phyloP scores from a whole-genome alignment of 2,329 filamentous ascomycete genomes.

The Botryotinia calthae region DNA sequence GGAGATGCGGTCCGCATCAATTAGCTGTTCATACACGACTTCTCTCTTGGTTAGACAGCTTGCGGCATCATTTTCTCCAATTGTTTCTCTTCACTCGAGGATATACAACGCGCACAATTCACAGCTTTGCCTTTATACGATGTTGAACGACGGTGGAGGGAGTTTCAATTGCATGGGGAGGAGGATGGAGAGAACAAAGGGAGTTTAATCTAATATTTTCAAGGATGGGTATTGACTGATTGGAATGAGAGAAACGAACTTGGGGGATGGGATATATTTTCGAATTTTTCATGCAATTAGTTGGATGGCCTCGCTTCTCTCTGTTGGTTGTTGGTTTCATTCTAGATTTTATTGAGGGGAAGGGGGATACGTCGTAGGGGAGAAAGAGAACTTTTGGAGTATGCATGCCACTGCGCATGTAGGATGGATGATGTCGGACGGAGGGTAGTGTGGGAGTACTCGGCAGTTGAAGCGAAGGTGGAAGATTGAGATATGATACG shows the following conservation, averaged over 20 bases:
- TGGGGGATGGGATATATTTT: neutral
- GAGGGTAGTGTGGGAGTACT: neutral
- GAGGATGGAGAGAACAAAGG: neutral
- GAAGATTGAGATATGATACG: neutral
- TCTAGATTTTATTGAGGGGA: neutral
- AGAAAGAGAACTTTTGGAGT: neutral
- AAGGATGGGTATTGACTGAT: slow-evolving; percentile 10
- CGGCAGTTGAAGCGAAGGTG: neutral
- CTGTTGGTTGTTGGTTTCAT: neutral
- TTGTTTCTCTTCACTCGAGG: neutral
- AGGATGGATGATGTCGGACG: neutral
- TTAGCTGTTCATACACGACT: neutral
- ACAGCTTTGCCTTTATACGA: neutral
- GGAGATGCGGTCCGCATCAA: neutral
- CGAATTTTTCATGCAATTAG: neutral
- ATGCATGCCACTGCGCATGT: neutral
- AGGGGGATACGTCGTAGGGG: neutral
- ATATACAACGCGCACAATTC: neutral
- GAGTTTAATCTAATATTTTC: neutral
- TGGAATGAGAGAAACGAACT: slow-evolving; percentile 7
- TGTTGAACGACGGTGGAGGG: neutral
- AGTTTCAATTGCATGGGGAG: slow-evolving; percentile 4
- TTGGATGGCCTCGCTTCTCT: neutral
- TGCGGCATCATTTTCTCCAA: neutral
- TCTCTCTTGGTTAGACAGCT: neutral